These are phyloP conservation scores for Globisporangium parvum DNA, from an alignment of 352 stramenopile genomes.

Conservation along the genomic window DNA sequence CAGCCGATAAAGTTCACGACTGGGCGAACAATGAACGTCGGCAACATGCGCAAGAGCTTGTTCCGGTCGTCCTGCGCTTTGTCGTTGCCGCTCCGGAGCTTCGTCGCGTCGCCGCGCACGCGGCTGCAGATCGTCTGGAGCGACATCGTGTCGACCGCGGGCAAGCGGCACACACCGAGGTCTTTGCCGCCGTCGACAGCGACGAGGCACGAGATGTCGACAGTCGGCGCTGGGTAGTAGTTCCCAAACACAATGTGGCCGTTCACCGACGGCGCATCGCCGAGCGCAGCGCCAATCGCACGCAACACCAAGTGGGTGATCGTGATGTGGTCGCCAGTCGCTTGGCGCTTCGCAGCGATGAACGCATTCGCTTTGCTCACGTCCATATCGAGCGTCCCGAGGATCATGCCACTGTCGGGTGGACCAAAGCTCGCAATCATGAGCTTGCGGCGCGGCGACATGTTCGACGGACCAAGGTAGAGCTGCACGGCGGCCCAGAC, in stretches of 20 bases:
- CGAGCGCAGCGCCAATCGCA: slow-evolving; percentile 43
- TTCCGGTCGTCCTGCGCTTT: slow-evolving; percentile 58
- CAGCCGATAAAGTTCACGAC: slow-evolving; percentile 57
- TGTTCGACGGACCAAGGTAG: slow-evolving; percentile 48
- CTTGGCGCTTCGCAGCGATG: slow-evolving; percentile 45
- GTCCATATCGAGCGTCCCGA: slow-evolving; percentile 63
- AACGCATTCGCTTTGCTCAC: slow-evolving; percentile 56
- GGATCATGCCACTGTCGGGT: slow-evolving; percentile 58
- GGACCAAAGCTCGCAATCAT: slow-evolving; percentile 62
- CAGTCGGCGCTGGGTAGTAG: slow-evolving; percentile 52
- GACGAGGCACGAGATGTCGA: slow-evolving; percentile 66
- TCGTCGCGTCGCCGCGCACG: slow-evolving; percentile 41
- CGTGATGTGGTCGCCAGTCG: slow-evolving; percentile 45
- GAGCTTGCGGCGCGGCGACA: slow-evolving; percentile 57
- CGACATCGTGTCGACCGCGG: slow-evolving; percentile 47
- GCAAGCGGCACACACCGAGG: slow-evolving; percentile 45
- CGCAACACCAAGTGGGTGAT: slow-evolving; percentile 67
- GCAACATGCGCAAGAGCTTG: slow-evolving; percentile 49
- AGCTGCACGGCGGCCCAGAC: slow-evolving; percentile 50
- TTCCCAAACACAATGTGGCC: slow-evolving; percentile 66
- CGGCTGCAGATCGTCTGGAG: slow-evolving; percentile 37
- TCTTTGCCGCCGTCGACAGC: slow-evolving; percentile 54
- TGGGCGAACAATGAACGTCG: slow-evolving; percentile 45
- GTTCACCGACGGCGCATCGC: slow-evolving; percentile 53
- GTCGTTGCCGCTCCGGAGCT: slow-evolving; percentile 48